These are phyloP conservation scores for Entamoeba dispar DNA, from an alignment of 208 protist genomes.

Conservation along the genomic window DNA sequence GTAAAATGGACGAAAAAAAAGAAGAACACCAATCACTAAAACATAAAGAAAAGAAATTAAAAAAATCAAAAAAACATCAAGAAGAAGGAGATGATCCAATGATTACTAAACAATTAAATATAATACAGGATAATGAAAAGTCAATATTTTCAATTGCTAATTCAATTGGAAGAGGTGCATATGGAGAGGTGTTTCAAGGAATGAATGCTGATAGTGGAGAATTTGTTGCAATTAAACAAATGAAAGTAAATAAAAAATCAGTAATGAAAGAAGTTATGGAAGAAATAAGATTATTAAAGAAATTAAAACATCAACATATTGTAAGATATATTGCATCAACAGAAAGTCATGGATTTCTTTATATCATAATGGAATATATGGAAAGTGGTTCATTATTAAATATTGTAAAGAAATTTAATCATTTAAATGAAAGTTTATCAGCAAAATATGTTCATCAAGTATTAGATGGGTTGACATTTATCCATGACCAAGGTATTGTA, in stretches of 20 bases:
- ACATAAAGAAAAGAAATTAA: too few relatives aligned
- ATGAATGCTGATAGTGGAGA: neutral
- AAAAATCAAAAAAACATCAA: too few relatives aligned
- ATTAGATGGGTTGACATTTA: constrained; percentile 7
- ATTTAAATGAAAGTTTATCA: neutral
- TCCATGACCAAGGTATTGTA: constrained; percentile 8
- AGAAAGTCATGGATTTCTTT: neutral
- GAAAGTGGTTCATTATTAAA: neutral
- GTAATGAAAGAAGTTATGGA: neutral
- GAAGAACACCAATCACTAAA: too few relatives aligned
- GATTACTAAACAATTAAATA: neutral
- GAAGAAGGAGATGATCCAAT: neutral
- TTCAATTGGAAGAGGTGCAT: neutral
- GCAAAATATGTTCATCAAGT: neutral
- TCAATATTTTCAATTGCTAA: neutral
- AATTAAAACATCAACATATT: neutral
- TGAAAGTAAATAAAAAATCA: neutral
- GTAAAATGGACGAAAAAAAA: too few relatives aligned
- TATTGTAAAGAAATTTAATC: neutral
- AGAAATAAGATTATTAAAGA: neutral
- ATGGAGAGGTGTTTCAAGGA: neutral
- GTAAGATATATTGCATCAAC: neutral
- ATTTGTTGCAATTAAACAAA: neutral
- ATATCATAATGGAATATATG: neutral
- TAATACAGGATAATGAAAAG: neutral